Percentiles rank a stretch among this genome's conserved stretches.
These are phyloP conservation scores for Heracleum sosnowskyi DNA, from an alignment of 129 eudicot species.

Conservation along the genomic window DNA sequence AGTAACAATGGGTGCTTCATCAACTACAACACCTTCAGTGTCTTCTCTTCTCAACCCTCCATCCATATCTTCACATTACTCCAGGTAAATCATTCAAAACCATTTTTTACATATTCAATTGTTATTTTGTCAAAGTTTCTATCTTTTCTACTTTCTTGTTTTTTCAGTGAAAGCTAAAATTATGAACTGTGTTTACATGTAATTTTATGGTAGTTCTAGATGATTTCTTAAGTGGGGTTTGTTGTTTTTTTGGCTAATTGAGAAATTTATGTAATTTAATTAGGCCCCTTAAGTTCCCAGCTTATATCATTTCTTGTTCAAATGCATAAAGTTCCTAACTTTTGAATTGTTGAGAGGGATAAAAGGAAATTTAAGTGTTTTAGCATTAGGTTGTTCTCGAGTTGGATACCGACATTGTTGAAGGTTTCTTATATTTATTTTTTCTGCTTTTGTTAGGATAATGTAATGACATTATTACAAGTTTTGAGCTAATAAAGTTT, in stretches of 20 bases:
- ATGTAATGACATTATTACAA: background rate
- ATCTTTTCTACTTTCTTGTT: background rate
- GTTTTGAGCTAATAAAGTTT: background rate
- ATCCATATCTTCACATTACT: background rate
- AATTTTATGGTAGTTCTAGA: background rate
- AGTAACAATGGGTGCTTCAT: background rate
- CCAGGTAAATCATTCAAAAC: background rate
- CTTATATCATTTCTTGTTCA: background rate
- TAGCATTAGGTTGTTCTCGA: background rate
- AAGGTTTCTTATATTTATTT: background rate
- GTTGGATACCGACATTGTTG: background rate
- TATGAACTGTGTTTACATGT: background rate
- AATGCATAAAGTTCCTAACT: background rate
- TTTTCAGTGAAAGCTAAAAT: background rate
- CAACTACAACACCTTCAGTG: background rate
- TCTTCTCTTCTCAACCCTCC: constrained; percentile 11
- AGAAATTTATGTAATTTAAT: background rate
- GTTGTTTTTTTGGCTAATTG: background rate
- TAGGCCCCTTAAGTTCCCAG: background rate
- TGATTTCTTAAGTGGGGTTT: background rate
- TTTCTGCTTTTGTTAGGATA: background rate
- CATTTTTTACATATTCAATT: too few relatives aligned
- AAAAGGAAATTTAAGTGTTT: background rate
- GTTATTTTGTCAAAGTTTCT: background rate
- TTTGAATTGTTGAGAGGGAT: background rate